These are phyloP conservation scores for Xylariales sp. DNA, from an alignment of 2,329 filamentous ascomycete genomes.

Conservation along the genomic window DNA sequence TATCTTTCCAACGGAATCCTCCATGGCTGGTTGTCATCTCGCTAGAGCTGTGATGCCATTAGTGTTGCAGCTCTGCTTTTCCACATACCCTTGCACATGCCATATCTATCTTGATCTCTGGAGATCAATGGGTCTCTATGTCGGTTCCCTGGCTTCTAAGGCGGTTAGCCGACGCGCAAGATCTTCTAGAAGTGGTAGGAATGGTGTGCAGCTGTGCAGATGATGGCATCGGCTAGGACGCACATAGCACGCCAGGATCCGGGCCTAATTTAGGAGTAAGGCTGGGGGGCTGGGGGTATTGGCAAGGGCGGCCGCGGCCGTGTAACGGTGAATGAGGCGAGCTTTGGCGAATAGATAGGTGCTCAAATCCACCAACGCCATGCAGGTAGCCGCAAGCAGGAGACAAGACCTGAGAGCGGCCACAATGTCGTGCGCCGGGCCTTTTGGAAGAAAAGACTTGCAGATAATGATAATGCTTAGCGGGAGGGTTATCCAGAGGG, in stretches of 20 bases:
- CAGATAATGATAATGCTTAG: constrained; percentile 19
- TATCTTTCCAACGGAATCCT: constrained; percentile 1
- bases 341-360: constrained; percentile 48
- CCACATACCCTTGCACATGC: constrained; percentile 14
- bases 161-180: constrained; percentile 40
- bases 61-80: constrained; percentile 18
- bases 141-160: constrained; percentile 35
- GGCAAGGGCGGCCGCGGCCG: constrained; percentile 40
- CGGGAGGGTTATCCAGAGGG: constrained; percentile 6
- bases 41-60: constrained; percentile 24
- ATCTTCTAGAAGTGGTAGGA: constrained; percentile 47
- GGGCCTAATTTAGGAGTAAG: constrained; percentile 45
- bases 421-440: constrained; percentile 45
- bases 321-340: constrained; percentile 47
- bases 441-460: constrained; percentile 42
- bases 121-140: constrained; percentile 32
- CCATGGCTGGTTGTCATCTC: constrained; percentile 21
- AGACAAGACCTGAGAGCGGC: constrained; percentile 45
- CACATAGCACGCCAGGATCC: constrained; percentile 41
- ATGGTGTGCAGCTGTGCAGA: constrained; percentile 42
- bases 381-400: constrained; percentile 48
- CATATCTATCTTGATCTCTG: constrained; percentile 23
- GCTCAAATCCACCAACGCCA: constrained; percentile 41
- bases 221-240: constrained; percentile 41
- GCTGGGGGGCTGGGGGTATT: constrained; percentile 44